Base-by-base conservation (phyloP, 1,139 yeast genomes). In the Pichia sp. region DNA sequence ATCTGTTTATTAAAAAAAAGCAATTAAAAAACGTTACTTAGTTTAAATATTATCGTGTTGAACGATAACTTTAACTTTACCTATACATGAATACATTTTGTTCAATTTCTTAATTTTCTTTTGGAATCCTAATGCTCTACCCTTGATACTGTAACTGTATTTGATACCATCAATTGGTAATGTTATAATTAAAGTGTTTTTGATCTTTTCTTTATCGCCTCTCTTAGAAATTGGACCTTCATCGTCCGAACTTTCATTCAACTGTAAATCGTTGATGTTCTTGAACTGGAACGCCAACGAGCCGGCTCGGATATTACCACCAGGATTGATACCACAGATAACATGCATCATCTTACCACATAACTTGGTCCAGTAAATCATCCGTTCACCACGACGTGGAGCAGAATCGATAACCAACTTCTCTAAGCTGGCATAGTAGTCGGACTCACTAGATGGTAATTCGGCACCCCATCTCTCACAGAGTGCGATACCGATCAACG, bases 381-480 rank as follows among this genome's bases (percentile, higher is more conserved):
- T 69, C 49, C 70, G 67, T 42, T 73, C 76, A 32, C 71, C 67
- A 42, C 67, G 67, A 52, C 69, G 66, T 8, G 76, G 73, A 49
- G 75, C 79, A 28, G 79, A 69, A 38, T 67, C 69, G 36, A 67
- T 60, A 5, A 76, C 73, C n/a, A 74, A 60, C 34, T 68, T 67
- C 50, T 73, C 76, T 45, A 80, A 60, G 17, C 65, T 61, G 21
- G 69, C 68, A 54, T 75, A 73, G 53, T 71, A 70, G 22, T 55
- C 61, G 43, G 70, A 73, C 52, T 77, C 80, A 38, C 67, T 62
- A 39, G 74, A 77, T 11, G 86, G 83, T n/a, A 82, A 67, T 54
- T 81, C 86, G 2, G 84, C 86, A 31, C 89, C 89, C 89, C 89
- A 83, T 54, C 90, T 69, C 56, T 82, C 85, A 63, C 87, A 79